Percentiles rank a stretch among this genome's conserved stretches.
These are phyloP conservation scores for Achaetomium macrosporum DNA, from an alignment of 2,329 filamentous ascomycete genomes.

Conservation along the genomic window DNA sequence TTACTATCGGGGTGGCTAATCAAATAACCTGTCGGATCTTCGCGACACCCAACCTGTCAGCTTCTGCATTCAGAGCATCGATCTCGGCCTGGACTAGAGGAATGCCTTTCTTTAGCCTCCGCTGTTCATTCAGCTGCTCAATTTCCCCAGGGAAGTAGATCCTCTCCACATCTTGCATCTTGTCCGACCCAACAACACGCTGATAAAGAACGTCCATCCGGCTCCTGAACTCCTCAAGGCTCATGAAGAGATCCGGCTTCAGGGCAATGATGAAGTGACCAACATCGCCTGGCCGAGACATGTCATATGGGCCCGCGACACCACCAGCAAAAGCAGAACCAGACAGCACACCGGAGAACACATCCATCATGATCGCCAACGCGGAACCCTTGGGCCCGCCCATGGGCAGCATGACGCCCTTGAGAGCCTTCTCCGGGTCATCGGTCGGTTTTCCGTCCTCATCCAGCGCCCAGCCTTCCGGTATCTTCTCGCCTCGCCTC, in stretches of 20 bases:
- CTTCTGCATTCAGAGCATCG: conserved; percentile 50
- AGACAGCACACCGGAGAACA: conserved; percentile 74
- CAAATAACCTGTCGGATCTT: conserved; percentile 1
- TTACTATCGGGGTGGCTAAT: too few relatives aligned
- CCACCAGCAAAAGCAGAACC: conserved; percentile 73
- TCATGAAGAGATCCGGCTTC: conserved; percentile 70
- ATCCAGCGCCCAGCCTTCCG: conserved; percentile 69
- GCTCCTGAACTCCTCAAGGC: conserved; percentile 60
- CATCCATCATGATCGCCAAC: conserved; percentile 79
- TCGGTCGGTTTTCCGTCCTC: conserved; percentile 61
- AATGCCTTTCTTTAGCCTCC: conserved; percentile 50
- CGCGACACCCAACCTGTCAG: conserved; percentile 37
- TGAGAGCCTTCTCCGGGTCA: conserved; percentile 64
- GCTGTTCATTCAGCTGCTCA: conserved; percentile 49
- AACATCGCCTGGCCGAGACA: conserved; percentile 61
- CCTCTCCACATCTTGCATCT: conserved; percentile 49
- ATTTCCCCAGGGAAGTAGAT: conserved; percentile 59
- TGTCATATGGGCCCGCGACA: conserved; percentile 71
- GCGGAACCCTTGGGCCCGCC: conserved; percentile 77
- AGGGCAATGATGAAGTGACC: conserved; percentile 69
- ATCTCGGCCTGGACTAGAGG: conserved; percentile 53
- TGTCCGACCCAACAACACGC: conserved; percentile 48
- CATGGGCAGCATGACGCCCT: conserved; percentile 80
- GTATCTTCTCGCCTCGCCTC: conserved; percentile 63
- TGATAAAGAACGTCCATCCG: conserved; percentile 53